Base-by-base conservation (phyloP, 306 rosid genomes). In the Lagenaria siceraria region DNA sequence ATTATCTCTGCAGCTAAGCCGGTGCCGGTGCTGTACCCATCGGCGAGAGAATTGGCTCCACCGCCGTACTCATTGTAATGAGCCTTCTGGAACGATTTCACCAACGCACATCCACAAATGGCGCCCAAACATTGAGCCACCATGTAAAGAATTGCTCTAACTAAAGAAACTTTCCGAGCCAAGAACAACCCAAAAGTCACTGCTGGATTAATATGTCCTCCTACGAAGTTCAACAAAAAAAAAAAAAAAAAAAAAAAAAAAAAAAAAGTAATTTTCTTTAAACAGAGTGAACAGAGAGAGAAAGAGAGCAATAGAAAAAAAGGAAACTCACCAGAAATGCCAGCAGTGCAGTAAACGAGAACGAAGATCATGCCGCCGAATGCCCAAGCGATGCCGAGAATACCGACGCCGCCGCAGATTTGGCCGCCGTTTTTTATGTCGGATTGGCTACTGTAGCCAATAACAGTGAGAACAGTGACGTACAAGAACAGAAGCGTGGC, bases 141-240 rank as follows among this genome's bases (percentile, higher is more conserved):
- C 65, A 77, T 52, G 63, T 81, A 81, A 4, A 59, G 12, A 10
- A 81, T 27, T n/a, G 81, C 84, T 62, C 84, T 35, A 11, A 61
- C 38, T 7, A 81, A 9, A 3, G 84, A 70, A n/a, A 81, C 75
- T 56, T 61, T 81, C 19, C 84, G 76, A 6, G 75, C 74, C 66
- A 81, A 48, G 69, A 77, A 72, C 66, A 81, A 62, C 7, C 84
- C 80, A 29, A 81, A 77, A 8, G 84, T 76, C 74, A 77, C 84
- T 7, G 83, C 83, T 22, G 83, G 83, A 25, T 81, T 81, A n/a
- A 81, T 81, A 10, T 81, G 83, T 6, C 83, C 83, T 33, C 82
- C 82, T 80, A 59, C 53, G 19, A 33, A 36, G 46, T 64, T 18
- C 48, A 35, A 55, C 13, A 7, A 63, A 64, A 62, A 31, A 7